Conservation (phyloP, 371 early-diverging fungal species). For the Zychaea mexicana region DNA sequence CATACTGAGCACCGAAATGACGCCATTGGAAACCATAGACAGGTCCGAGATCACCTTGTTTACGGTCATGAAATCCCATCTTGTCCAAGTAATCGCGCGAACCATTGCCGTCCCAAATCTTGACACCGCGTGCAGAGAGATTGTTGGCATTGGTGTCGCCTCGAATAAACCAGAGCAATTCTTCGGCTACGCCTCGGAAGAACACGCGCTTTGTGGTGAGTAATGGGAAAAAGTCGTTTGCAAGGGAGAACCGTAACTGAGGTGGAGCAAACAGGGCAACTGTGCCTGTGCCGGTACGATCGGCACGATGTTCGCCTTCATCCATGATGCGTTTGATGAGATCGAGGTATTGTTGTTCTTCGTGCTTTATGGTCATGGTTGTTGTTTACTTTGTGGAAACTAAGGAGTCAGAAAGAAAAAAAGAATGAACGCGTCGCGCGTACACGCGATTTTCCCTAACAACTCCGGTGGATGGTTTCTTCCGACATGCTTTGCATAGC, state of each 20-base stretch:
- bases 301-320: constrained; percentile 79
- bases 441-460: neutral
- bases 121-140: constrained; percentile 82
- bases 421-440: neutral
- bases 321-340: constrained; percentile 83
- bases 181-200: constrained; percentile 92
- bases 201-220: constrained; percentile 98
- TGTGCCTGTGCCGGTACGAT: constrained; percentile 98
- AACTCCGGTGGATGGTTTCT: neutral
- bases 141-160: constrained; percentile 91
- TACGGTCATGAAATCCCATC: constrained; percentile 78
- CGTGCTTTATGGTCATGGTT: constrained; percentile 38
- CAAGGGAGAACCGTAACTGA: constrained; percentile 88
- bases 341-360: constrained; percentile 93
- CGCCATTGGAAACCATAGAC: constrained; percentile 99
- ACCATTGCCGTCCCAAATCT: constrained; percentile 99
- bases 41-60: constrained; percentile 97
- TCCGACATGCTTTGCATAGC: too few species aligned
- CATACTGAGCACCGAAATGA: constrained; percentile 98
- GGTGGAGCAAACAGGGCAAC: constrained; percentile 93
- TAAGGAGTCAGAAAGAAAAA: neutral
- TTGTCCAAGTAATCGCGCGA: constrained; percentile 91
- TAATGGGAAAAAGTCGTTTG: constrained; percentile 84
- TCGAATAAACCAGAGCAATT: constrained; percentile 97
- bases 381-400: neutral